Percentiles rank a stretch among this genome's conserved stretches.
These are phyloP conservation scores for Pleurotus salmoneostramineus DNA, from an alignment of 768 basidiomycete genomes.

Conservation along the genomic window DNA sequence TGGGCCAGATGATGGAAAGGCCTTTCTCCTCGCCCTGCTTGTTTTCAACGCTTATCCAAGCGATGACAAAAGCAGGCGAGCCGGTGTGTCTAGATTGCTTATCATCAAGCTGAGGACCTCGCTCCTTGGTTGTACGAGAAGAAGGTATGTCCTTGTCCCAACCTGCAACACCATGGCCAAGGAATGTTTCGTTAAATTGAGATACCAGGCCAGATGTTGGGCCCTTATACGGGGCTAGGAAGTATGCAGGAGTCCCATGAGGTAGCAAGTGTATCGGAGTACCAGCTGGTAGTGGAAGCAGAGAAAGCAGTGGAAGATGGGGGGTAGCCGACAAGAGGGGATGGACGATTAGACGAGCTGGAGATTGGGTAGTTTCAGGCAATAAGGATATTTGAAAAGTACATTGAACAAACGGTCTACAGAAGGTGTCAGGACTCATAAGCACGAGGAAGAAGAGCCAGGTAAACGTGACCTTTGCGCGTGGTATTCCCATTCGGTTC, in stretches of 20 bases:
- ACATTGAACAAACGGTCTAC: constrained; percentile 59
- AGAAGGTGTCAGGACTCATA: constrained; percentile 10
- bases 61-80: constrained; percentile 49
- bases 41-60: constrained; percentile 73
- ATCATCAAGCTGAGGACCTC: constrained; percentile 1
- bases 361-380: background rate
- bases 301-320: constrained; percentile 44
- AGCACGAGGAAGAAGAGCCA: background rate
- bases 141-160: constrained; percentile 34
- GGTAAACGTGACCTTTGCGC: constrained; percentile 35
- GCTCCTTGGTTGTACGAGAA: background rate
- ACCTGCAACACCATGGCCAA: constrained; percentile 56
- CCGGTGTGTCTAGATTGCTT: constrained; percentile 7
- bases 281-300: constrained; percentile 48
- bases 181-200: constrained; percentile 61
- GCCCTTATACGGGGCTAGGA: constrained; percentile 64
- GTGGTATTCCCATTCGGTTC: constrained; percentile 58
- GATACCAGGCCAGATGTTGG: constrained; percentile 56
- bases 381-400: constrained; percentile 48
- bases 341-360: constrained; percentile 57
- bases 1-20: constrained; percentile 69
- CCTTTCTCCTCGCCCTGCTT: constrained; percentile 81
- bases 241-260: constrained; percentile 69
- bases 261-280: constrained; percentile 71
- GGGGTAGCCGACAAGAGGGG: constrained; percentile 56